These are phyloP conservation scores for Phialophora expanda DNA, from an alignment of 2,329 filamentous ascomycete species.

Conservation along the genomic window DNA sequence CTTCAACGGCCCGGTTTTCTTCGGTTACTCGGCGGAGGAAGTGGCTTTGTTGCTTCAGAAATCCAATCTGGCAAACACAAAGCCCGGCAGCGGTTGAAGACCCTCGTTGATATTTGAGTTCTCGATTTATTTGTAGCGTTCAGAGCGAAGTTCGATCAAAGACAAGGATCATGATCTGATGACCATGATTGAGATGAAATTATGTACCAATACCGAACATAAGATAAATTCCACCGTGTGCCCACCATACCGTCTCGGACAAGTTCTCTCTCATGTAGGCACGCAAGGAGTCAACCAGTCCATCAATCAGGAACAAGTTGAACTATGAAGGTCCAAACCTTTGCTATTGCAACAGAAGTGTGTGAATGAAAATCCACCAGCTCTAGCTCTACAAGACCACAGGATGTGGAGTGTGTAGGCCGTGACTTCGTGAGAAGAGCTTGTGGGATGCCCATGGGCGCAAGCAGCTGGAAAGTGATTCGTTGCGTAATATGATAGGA, in stretches of 20 bases:
- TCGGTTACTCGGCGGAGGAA: slow-evolving; percentile 85
- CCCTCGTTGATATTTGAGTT: neutral
- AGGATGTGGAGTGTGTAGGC: slow-evolving; percentile 34
- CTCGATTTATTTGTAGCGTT: slow-evolving; percentile 33
- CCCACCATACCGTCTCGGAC: neutral
- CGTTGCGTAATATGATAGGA: slow-evolving; percentile 30
- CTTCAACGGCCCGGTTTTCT: slow-evolving; percentile 92
- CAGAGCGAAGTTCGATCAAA: slow-evolving; percentile 25
- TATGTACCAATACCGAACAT: slow-evolving; percentile 11
- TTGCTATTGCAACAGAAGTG: slow-evolving; percentile 38
- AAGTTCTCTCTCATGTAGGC: slow-evolving; percentile 34
- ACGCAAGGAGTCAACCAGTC: slow-evolving; percentile 40
- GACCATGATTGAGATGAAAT: slow-evolving; percentile 14
- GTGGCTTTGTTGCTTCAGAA: slow-evolving; percentile 74
- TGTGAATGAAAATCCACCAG: slow-evolving; percentile 37
- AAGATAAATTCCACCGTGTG: slow-evolving; percentile 4
- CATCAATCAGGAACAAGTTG: slow-evolving; percentile 37
- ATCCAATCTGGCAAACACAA: slow-evolving; percentile 22
- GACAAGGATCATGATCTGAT: slow-evolving; percentile 19
- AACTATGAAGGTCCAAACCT: slow-evolving; percentile 40
- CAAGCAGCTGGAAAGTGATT: slow-evolving; percentile 41
- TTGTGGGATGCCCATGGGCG: slow-evolving; percentile 29
- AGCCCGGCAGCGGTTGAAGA: slow-evolving; percentile 4
- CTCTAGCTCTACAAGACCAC: slow-evolving; percentile 34
- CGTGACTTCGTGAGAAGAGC: slow-evolving; percentile 39